Percentiles rank a stretch among this genome's conserved stretches.
Evolutionary conservation across 1,284 basidiomycete species (phyloP).

Genomic region (Athelia sp.): DNA sequence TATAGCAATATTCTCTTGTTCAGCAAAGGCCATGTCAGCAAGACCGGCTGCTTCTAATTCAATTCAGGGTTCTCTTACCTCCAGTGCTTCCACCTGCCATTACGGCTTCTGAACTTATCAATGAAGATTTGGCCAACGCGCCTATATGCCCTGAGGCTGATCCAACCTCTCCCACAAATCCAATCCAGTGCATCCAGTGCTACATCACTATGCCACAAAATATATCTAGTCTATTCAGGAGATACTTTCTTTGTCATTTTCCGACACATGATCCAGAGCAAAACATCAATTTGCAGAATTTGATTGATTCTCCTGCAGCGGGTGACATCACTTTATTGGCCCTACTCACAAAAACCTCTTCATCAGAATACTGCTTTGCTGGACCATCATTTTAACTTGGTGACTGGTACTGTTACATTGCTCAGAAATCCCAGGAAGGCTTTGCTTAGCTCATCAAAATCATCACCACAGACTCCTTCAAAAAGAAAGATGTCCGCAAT

Average conservation of each 20-base stretch:
- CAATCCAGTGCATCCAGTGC: too few relatives aligned
- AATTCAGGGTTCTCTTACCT: too few relatives aligned
- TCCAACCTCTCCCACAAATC: too few relatives aligned
- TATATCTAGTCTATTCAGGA: neutral
- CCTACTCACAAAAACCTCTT: neutral
- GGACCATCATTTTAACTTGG: slow-evolving; percentile 3
- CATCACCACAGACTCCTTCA: neutral
- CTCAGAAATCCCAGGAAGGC: slow-evolving; percentile 1
- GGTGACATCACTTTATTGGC: too few relatives aligned
- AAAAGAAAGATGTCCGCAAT: neutral
- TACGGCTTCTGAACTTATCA: too few relatives aligned
- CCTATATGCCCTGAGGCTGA: too few relatives aligned
- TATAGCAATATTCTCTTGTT: too few relatives aligned
- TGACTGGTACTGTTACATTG: slow-evolving; percentile 6
- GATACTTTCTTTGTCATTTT: neutral
- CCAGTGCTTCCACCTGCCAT: too few relatives aligned
- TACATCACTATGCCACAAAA: neutral
- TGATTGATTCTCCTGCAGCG: neutral
- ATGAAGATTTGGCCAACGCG: too few relatives aligned
- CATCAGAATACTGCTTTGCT: neutral
- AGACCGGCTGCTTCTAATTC: too few relatives aligned
- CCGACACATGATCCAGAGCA: neutral
- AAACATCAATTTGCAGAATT: neutral
- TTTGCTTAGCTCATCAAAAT: slow-evolving; percentile 1
- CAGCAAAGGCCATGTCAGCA: too few relatives aligned